Conservation (phyloP, 352 stramenopile genomes). For the Phytophthora meadii region DNA sequence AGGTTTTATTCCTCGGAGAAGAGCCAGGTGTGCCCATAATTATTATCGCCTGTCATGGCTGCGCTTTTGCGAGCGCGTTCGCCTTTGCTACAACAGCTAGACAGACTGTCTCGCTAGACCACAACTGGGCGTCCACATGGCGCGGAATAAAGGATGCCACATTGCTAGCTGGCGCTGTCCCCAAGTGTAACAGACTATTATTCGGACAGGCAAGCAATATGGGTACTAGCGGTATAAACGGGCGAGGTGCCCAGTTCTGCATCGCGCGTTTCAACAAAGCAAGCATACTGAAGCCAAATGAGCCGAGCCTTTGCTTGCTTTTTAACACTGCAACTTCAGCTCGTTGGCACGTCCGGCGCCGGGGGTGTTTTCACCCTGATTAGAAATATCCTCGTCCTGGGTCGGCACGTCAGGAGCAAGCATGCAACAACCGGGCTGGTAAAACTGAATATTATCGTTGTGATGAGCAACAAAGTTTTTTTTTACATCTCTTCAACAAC, state of each 20-base stretch:
- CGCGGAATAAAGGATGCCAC: not conserved
- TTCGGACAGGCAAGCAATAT: constrained; percentile 6
- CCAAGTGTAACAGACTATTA: not conserved
- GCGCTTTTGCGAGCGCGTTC: constrained; percentile 1
- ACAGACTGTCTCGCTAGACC: not conserved
- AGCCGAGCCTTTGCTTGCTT: constrained; percentile 2
- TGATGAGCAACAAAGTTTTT: no score
- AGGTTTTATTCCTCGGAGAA: constrained; percentile 26
- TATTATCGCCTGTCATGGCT: constrained; percentile 17
- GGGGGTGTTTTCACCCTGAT: no score
- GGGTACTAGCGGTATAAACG: constrained; percentile 4
- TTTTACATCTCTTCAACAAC: no score
- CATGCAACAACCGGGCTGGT: no score
- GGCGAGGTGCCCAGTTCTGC: constrained; percentile 3
- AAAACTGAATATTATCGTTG: no score
- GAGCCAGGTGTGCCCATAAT: constrained; percentile 19
- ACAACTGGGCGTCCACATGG: constrained; percentile 8
- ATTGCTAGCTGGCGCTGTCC: not conserved
- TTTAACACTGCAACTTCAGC: not conserved
- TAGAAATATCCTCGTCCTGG: no score
- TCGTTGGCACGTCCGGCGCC: no score
- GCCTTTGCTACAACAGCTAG: not conserved
- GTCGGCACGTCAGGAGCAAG: no score
- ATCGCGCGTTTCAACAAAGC: constrained; percentile 6
- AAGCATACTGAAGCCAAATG: constrained; percentile 2